A percentile compares a stretch with the other conserved stretches of the same genome.
Evolutionary conservation across 2,329 filamentous ascomycete species (phyloP).

Genomic region (Ophiostoma sp.): DNA sequence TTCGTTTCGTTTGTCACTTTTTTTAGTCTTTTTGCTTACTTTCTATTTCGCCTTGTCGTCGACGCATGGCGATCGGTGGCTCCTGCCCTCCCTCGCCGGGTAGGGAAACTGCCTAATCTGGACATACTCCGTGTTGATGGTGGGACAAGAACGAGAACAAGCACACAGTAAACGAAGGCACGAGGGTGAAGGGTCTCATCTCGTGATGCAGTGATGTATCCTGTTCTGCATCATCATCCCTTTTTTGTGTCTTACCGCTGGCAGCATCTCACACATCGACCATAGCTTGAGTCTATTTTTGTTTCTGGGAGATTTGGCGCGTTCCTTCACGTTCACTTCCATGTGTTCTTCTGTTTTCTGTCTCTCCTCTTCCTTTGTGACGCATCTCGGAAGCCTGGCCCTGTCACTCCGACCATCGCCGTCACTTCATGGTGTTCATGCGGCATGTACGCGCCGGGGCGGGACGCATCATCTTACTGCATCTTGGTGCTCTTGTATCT

Average conservation of each 20-base stretch:
- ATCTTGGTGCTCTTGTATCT: not conserved
- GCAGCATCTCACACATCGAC: not conserved
- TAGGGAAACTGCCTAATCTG: conserved; percentile 9
- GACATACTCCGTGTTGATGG: not conserved
- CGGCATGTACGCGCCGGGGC: conserved; percentile 2
- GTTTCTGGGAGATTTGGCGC: conserved; percentile 15
- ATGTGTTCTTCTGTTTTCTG: not conserved
- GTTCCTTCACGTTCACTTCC: not conserved
- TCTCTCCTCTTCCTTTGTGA: not conserved
- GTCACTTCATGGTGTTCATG: conserved; percentile 11
- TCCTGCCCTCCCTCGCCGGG: not conserved
- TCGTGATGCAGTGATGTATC: conserved; percentile 9
- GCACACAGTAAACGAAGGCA: not conserved
- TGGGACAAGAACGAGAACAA: not conserved
- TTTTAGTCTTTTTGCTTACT: not conserved
- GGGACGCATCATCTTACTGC: not conserved
- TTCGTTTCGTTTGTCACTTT: not conserved
- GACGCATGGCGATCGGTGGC: not conserved
- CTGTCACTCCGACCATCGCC: not conserved
- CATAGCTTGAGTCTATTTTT: conserved; percentile 2
- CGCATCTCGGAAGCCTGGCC: not conserved
- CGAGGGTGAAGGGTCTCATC: not conserved
- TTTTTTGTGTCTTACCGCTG: not conserved
- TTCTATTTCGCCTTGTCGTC: not conserved
- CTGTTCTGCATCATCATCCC: not conserved